Evolutionary conservation across 768 basidiomycete genomes (phyloP).

Genomic region (Zangia roseola): DNA sequence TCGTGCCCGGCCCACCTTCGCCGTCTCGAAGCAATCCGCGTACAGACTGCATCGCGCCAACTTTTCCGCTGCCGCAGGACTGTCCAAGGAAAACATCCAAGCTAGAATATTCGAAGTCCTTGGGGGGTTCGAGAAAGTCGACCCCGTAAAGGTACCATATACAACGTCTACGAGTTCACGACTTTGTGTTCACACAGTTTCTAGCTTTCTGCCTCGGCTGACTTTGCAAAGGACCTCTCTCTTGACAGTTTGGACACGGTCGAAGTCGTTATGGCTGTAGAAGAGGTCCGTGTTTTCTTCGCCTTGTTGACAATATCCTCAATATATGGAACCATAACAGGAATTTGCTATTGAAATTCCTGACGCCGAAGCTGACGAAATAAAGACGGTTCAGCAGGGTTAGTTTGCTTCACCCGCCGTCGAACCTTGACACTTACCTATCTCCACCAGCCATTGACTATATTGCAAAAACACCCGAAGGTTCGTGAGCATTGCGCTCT

Average conservation of each 20-base stretch:
- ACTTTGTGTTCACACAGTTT: slow-evolving; percentile 23
- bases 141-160: slow-evolving; percentile 25
- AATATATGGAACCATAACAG: slow-evolving; percentile 37
- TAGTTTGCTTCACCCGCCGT: slow-evolving; percentile 20
- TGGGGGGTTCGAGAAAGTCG: slow-evolving; percentile 32
- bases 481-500: slow-evolving; percentile 38
- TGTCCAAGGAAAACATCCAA: slow-evolving; percentile 25
- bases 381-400: slow-evolving; percentile 92
- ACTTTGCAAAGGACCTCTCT: slow-evolving; percentile 55
- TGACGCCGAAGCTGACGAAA: slow-evolving; percentile 93
- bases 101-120: slow-evolving; percentile 28
- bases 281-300: slow-evolving; percentile 58
- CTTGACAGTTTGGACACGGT: slow-evolving; percentile 93
- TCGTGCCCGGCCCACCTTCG: slow-evolving; percentile 27
- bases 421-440: slow-evolving; percentile 3
- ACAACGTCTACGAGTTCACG: neutral
- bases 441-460: slow-evolving; percentile 80
- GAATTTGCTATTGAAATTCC: slow-evolving; percentile 98
- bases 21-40: slow-evolving; percentile 28
- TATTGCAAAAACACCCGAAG: slow-evolving; percentile 89
- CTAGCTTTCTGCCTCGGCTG: slow-evolving; percentile 63
- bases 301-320: slow-evolving; percentile 3
- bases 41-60: slow-evolving; percentile 32
- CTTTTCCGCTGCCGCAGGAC: slow-evolving; percentile 27
- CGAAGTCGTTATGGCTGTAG: slow-evolving; percentile 98